Percentiles rank a stretch among this genome's conserved stretches.
phyloP scores from a whole-genome alignment of 352 stramenopile genomes.

The Globisporangium parvum region DNA sequence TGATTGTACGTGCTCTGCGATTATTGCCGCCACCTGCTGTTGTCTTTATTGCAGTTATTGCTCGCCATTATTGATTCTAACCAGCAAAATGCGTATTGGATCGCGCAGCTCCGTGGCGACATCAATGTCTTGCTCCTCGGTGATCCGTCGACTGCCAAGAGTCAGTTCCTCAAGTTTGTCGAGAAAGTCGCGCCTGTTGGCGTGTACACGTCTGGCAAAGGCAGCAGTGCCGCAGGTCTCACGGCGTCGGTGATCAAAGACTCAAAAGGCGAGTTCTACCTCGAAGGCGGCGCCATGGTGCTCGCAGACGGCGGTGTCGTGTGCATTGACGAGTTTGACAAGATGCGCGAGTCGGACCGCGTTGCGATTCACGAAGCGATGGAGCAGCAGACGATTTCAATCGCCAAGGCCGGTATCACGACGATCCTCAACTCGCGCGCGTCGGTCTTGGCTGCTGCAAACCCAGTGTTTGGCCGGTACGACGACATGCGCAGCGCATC shows the following conservation, averaged over 20 bases:
- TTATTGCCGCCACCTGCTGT: no score
- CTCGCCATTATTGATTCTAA: no score
- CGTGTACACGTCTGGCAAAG: constrained; percentile 87
- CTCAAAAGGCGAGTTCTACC: constrained; percentile 88
- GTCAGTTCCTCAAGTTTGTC: constrained; percentile 96
- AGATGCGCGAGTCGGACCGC: constrained; percentile 96
- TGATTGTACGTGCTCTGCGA: constrained; percentile 45
- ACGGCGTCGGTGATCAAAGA: constrained; percentile 99
- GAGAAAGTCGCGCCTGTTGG: constrained; percentile 91
- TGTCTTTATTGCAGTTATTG: no score
- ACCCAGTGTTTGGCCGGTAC: constrained; percentile 99
- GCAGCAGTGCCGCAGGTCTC: constrained; percentile 91
- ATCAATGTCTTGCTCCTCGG: constrained; percentile 98
- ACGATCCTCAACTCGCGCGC: constrained; percentile 98
- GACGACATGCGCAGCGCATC: constrained; percentile 96
- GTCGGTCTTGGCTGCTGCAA: constrained; percentile 97
- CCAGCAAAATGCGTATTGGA: no score
- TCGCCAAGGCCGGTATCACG: constrained; percentile 99
- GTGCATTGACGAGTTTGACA: constrained; percentile 99
- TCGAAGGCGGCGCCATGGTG: constrained; percentile 99
- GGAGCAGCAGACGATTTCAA: constrained; percentile 98
- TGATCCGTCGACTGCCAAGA: constrained; percentile 99
- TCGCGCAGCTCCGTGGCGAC: constrained; percentile 95
- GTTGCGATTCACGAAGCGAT: constrained; percentile 99
- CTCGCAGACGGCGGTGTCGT: constrained; percentile 98